Conservation (phyloP, 2,329 filamentous ascomycete species). For the Coniella lustricola region DNA sequence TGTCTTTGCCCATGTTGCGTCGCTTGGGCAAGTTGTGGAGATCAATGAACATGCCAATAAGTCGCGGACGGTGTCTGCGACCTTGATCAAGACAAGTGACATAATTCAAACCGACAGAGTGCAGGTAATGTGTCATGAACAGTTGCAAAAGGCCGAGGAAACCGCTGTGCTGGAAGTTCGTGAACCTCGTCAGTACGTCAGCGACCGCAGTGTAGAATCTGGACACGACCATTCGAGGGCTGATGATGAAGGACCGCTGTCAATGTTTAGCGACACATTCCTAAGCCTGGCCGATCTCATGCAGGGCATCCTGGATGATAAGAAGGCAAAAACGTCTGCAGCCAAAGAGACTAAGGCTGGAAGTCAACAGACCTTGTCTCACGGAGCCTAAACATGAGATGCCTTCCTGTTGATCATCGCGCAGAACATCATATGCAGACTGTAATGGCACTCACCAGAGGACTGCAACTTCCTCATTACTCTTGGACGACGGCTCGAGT, state of each 20-base stretch:
- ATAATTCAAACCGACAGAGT: background rate
- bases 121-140: background rate
- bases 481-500: too few relatives aligned
- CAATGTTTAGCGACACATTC: constrained; percentile 5
- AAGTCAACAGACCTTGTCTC: too few relatives aligned
- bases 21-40: constrained; percentile 6
- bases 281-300: constrained; percentile 2
- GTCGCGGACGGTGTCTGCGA: background rate
- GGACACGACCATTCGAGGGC: background rate
- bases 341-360: background rate
- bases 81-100: background rate
- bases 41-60: too few relatives aligned
- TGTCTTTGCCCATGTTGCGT: background rate
- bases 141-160: background rate
- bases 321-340: background rate
- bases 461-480: too few relatives aligned
- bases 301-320: constrained; percentile 4
- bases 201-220: background rate
- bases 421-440: too few relatives aligned
- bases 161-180: background rate
- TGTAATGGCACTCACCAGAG: too few relatives aligned
- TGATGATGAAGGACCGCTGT: constrained; percentile 1
- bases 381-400: too few relatives aligned
- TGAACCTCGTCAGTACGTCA: too few relatives aligned
- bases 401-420: too few relatives aligned